Evolutionary conservation across 2,329 filamentous ascomycete species (phyloP), one percentile per base, ranked within the genome.

Genomic region (Aspergillus sp.): DNA sequence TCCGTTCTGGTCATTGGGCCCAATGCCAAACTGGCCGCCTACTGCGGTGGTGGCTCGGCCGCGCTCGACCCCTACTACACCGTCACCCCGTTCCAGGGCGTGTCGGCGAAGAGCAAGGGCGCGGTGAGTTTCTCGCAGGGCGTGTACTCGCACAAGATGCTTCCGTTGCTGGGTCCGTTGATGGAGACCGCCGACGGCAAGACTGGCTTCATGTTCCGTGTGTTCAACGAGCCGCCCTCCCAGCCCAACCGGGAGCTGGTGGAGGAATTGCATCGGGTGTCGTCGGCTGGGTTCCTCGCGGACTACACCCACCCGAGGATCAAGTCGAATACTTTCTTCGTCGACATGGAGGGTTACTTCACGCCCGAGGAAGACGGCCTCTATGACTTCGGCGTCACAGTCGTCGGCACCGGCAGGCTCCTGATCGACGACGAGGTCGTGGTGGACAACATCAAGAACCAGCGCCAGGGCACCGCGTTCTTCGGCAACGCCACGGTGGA

Each of bases 341-440:
- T 71, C 17, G 71, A 77, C 31, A 66, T 80, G 43, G 75, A 80
- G 43, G 75, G 74, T 14, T 67, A 62, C 4, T 67, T 78, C 30
- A 71, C 72, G 1, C 70, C 77, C 1, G 71, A 78, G 3, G 71
- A 77, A 40, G 72, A 75, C 41, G 68, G 68, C 25, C 60, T 68
- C 1, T 82, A 76, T 52, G 75, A 82, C 47, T 72, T 83, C 35
- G 73, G 77, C n/a, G 62, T 80, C 15, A 73, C 75, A 4, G 78
- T 82, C 5, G 71, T 71, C 26, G 79, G 79, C 15, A 78, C 74
- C 1, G 78, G 75, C n/a, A 75, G 73, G 43, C 63, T 82, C 8
- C 78, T 71, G 42, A 67, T 82, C 34, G 72, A 82, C 41, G 75
- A 64, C 37, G 61, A 75, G 36, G 58, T 80, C 2, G 63, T 82